A percentile compares a stretch with the other conserved stretches of the same genome.
phyloP scores from a whole-genome alignment of 1,284 basidiomycete genomes.

The Anthracocystis setariae region DNA sequence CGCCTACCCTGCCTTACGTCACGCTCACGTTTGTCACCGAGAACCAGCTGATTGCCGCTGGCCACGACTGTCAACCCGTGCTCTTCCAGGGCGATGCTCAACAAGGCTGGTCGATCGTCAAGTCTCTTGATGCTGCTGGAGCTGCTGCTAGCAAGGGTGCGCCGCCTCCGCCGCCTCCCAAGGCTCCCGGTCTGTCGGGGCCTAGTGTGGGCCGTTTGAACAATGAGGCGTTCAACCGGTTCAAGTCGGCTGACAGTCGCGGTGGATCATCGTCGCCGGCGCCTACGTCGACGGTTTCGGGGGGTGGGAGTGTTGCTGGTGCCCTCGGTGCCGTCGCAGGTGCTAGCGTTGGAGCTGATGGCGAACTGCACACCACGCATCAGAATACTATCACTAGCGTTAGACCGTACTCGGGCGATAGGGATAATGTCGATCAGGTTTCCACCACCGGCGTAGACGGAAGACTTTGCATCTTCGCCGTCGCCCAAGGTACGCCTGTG shows the following conservation, averaged over 20 bases:
- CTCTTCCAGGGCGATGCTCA: slow-evolving; percentile 66
- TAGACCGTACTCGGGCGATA: slow-evolving; percentile 68
- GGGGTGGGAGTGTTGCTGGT: slow-evolving; percentile 72
- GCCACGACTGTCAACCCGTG: slow-evolving; percentile 96
- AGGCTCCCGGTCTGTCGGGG: slow-evolving; percentile 46
- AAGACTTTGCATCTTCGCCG: slow-evolving; percentile 89
- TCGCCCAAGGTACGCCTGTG: slow-evolving; percentile 68
- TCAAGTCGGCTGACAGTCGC: slow-evolving; percentile 89
- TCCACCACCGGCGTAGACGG: slow-evolving; percentile 96
- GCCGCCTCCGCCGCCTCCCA: slow-evolving; percentile 63
- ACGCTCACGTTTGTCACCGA: slow-evolving; percentile 80
- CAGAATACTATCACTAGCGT: slow-evolving; percentile 95
- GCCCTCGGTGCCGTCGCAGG: slow-evolving; percentile 72
- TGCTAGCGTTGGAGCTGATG: slow-evolving; percentile 77
- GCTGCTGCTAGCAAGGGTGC: slow-evolving; percentile 60
- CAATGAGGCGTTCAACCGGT: slow-evolving; percentile 93
- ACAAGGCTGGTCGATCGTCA: slow-evolving; percentile 57
- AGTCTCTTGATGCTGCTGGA: slow-evolving; percentile 61
- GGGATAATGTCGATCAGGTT: slow-evolving; percentile 75
- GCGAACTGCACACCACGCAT: slow-evolving; percentile 78
- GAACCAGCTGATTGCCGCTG: slow-evolving; percentile 77
- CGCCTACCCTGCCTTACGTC: slow-evolving; percentile 64
- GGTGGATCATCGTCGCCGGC: slow-evolving; percentile 72
- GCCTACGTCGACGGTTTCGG: slow-evolving; percentile 15
- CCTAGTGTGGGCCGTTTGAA: slow-evolving; percentile 79